These are phyloP conservation scores for Biscogniauxia mediterranea DNA, from an alignment of 2,329 filamentous ascomycete genomes.

Conservation along the genomic window DNA sequence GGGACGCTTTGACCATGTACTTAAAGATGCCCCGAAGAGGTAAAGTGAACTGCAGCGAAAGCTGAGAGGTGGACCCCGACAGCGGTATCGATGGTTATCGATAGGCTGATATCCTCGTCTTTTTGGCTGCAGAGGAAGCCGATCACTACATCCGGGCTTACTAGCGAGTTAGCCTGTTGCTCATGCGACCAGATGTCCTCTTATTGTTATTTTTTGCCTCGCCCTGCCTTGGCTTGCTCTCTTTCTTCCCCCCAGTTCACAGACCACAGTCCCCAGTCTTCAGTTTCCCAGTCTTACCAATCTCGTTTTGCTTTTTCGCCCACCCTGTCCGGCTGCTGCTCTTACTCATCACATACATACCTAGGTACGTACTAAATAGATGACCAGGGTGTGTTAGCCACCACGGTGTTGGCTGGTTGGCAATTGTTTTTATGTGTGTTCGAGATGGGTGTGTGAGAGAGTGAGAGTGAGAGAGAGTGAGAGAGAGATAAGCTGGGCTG, in stretches of 20 bases:
- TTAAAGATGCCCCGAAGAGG: background rate
- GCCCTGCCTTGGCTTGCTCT: too few relatives aligned
- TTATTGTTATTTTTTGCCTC: too few relatives aligned
- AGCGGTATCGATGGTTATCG: constrained; percentile 9
- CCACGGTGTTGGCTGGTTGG: background rate
- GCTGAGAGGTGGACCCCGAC: background rate
- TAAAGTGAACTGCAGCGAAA: constrained; percentile 2
- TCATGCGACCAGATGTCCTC: background rate
- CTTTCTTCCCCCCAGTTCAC: background rate
- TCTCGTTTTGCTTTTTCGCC: too few relatives aligned
- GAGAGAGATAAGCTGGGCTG: background rate
- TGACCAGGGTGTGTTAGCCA: background rate
- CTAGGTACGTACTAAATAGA: background rate
- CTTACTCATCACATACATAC: background rate
- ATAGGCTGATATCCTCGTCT: constrained; percentile 17
- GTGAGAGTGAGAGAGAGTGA: too few relatives aligned
- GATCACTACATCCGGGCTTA: constrained; percentile 18
- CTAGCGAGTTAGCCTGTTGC: background rate
- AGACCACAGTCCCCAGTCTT: too few relatives aligned
- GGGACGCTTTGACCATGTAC: background rate
- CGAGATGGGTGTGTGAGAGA: background rate
- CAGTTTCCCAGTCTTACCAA: too few relatives aligned
- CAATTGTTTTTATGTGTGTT: background rate
- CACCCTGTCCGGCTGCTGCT: background rate
- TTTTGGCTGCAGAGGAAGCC: constrained; percentile 5